A percentile compares a stretch with the other conserved stretches of the same genome.
These are phyloP conservation scores for Solanum ossicruentum DNA, from an alignment of 257 asterid species.

Conservation along the genomic window DNA sequence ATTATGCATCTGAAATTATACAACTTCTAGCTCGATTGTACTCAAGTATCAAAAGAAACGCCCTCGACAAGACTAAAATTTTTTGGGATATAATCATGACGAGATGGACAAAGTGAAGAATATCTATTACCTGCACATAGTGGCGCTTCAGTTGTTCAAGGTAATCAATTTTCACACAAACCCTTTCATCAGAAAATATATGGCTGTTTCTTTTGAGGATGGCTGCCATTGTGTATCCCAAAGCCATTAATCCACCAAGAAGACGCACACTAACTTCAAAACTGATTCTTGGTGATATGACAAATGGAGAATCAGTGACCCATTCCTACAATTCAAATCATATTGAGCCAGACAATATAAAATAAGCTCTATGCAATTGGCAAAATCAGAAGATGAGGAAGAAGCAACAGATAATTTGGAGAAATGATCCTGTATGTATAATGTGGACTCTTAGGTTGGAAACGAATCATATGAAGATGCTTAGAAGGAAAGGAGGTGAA, in stretches of 20 bases:
- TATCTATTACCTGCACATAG: constrained; percentile 61
- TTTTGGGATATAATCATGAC: not conserved
- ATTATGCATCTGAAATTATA: not conserved
- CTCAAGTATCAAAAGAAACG: not conserved
- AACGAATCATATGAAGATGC: not conserved
- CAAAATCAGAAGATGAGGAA: not conserved
- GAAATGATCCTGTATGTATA: not conserved
- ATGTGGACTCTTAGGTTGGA: not conserved
- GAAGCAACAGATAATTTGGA: not conserved
- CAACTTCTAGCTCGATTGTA: not conserved
- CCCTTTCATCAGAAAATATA: constrained; percentile 65
- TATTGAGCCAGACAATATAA: not conserved
- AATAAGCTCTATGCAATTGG: not conserved
- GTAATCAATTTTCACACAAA: constrained; percentile 88
- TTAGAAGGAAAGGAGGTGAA: not conserved
- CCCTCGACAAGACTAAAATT: not conserved
- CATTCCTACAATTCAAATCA: constrained; percentile 58
- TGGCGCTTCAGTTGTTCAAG: constrained; percentile 88
- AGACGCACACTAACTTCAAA: constrained; percentile 98
- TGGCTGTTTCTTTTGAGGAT: constrained; percentile 95
- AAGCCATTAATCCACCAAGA: constrained; percentile 97
- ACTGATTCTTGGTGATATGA: constrained; percentile 97
- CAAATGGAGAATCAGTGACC: constrained; percentile 91
- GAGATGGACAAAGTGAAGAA: not conserved
- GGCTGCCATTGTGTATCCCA: constrained; percentile 96